phyloP scores from a whole-genome alignment of 805 yeast species.

The Candida glaebosa region DNA sequence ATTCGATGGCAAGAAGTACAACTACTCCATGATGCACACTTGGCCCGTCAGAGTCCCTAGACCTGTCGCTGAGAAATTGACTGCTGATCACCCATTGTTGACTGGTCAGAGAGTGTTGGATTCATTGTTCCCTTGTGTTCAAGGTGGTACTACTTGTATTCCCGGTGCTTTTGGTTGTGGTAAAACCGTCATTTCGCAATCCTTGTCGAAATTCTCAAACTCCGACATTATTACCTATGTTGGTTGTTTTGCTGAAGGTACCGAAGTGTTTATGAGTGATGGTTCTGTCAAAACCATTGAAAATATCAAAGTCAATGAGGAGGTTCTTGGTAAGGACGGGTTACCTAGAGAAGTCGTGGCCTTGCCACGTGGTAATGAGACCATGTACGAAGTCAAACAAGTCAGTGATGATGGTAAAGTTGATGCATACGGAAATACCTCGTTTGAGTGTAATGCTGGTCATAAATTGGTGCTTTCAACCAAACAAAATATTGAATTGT shows the following conservation, averaged over 20 bases:
- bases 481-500: too few species aligned
- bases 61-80: constrained; percentile 90
- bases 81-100: constrained; percentile 92
- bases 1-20: constrained; percentile 79
- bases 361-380: too few species aligned
- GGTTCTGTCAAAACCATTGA: constrained; percentile 34
- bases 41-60: constrained; percentile 99
- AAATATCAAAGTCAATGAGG: too few species aligned
- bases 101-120: constrained; percentile 99
- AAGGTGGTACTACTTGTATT: constrained; percentile 99
- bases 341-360: too few species aligned
- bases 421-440: too few species aligned
- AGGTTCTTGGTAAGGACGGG: too few species aligned
- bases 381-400: too few species aligned
- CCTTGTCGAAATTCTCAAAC: constrained; percentile 94
- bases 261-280: constrained; percentile 41
- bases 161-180: constrained; percentile 99
- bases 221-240: constrained; percentile 95
- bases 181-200: constrained; percentile 96
- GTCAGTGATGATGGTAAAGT: too few species aligned
- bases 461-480: too few species aligned
- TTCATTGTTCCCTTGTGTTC: constrained; percentile 97
- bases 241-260: too few species aligned
- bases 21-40: constrained; percentile 92
- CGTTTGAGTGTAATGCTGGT: too few species aligned